Percentiles rank a stretch among this genome's conserved stretches.
phyloP scores from a whole-genome alignment of 208 protist genomes.

The Acanthamoeba healyi region DNA sequence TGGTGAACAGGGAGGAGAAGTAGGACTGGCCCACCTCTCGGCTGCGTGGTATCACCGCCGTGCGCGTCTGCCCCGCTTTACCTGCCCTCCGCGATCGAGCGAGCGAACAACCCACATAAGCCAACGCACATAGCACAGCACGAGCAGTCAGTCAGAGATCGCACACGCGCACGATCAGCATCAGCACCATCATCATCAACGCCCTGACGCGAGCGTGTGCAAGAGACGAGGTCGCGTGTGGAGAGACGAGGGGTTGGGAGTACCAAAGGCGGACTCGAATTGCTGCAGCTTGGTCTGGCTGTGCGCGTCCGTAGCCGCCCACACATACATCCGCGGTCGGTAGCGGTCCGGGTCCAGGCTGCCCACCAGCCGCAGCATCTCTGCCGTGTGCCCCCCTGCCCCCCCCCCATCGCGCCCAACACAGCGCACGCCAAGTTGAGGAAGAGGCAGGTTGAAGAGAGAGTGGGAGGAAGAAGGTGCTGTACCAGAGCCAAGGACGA shows the following conservation, averaged over 20 bases:
- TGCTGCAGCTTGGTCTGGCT: slow-evolving; percentile 71
- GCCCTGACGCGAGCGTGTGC: too few species aligned
- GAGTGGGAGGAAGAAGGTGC: not conserved
- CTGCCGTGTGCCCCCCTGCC: slow-evolving; percentile 89
- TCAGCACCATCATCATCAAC: too few species aligned
- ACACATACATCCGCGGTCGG: slow-evolving; percentile 79
- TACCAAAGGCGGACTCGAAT: slow-evolving; percentile 51
- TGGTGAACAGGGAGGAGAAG: slow-evolving; percentile 85
- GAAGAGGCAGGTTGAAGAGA: not conserved
- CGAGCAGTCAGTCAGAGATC: too few species aligned
- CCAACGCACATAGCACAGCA: too few species aligned
- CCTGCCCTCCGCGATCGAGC: too few species aligned
- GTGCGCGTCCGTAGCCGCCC: slow-evolving; percentile 79
- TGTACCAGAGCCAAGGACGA: slow-evolving; percentile 19
- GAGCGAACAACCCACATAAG: too few species aligned
- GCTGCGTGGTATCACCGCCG: slow-evolving; percentile 81
- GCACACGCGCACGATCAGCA: too few species aligned
- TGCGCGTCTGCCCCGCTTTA: not conserved
- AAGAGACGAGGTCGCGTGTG: not conserved
- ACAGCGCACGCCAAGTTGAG: not conserved
- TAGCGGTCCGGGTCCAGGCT: slow-evolving; percentile 74
- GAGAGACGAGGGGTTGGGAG: not conserved
- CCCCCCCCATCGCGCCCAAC: too few species aligned
- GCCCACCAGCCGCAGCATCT: slow-evolving; percentile 84
- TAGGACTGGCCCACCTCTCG: slow-evolving; percentile 90